A percentile compares a stretch with the other conserved stretches of the same genome.
These are phyloP conservation scores for Cyberlindnera petersonii DNA, from an alignment of 805 yeast genomes.

Conservation along the genomic window DNA sequence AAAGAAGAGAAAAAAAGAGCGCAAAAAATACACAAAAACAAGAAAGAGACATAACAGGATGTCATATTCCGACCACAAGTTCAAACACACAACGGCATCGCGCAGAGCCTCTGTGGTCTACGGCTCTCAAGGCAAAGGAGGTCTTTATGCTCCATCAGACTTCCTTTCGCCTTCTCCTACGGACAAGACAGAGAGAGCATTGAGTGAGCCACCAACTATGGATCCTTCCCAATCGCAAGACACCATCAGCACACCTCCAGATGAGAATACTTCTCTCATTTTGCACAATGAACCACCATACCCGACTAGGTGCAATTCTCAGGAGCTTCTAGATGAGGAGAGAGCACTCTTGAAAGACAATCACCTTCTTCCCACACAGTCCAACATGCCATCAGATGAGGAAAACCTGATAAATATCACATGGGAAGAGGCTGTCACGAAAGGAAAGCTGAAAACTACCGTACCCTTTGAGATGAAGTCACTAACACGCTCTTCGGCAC, in stretches of 20 bases:
- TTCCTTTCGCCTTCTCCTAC: constrained; percentile 1
- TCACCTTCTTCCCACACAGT: constrained; percentile 13
- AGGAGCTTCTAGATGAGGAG: constrained; percentile 21
- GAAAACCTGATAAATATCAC: constrained; percentile 16
- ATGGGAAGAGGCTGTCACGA: constrained; percentile 26
- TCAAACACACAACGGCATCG: constrained; percentile 24
- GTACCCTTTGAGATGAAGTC: constrained; percentile 19
- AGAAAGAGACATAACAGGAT: neutral
- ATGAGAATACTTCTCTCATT: constrained; percentile 16
- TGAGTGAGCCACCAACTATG: constrained; percentile 1
- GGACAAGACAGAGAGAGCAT: neutral
- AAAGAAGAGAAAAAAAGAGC: neutral
- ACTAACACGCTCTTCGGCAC: constrained; percentile 21
- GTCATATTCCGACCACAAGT: constrained; percentile 17
- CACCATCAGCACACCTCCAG: neutral
- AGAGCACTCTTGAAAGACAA: constrained; percentile 23
- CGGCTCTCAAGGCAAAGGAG: constrained; percentile 25
- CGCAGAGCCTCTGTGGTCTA: constrained; percentile 26
- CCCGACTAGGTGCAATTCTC: neutral
- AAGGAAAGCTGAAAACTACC: constrained; percentile 23
- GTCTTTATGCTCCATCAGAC: constrained; percentile 21
- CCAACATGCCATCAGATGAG: constrained; percentile 7
- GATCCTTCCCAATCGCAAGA: too few relatives aligned
- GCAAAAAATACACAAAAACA: too few relatives aligned
- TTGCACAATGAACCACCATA: neutral